phyloP scores from a whole-genome alignment of 129 eudicot genomes.

The Mikania micrantha region DNA sequence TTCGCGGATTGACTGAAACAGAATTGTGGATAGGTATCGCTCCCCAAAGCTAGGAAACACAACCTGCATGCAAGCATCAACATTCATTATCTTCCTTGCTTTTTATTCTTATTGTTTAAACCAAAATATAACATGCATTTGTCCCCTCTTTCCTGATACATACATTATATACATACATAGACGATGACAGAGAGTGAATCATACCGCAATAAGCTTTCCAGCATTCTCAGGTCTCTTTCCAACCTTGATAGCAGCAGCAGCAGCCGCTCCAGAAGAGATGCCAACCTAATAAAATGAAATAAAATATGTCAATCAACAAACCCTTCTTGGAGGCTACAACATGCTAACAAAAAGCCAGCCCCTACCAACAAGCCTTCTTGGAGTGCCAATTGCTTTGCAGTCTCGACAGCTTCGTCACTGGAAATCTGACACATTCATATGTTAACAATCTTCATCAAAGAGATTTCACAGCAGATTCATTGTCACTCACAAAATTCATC shows the following conservation, averaged over 20 bases:
- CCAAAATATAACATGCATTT: too few species aligned
- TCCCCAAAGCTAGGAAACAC: conserved; percentile 84
- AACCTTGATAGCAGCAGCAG: conserved; percentile 86
- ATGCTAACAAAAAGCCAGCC: background rate
- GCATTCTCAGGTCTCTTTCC: conserved; percentile 96
- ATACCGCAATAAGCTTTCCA: conserved; percentile 95
- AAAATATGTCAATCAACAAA: background rate
- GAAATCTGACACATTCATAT: too few species aligned
- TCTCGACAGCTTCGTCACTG: conserved; percentile 94
- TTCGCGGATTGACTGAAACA: conserved; percentile 69
- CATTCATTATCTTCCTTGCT: background rate
- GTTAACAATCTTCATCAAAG: too few species aligned
- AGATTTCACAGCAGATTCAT: too few species aligned
- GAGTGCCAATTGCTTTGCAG: conserved; percentile 87
- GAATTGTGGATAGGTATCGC: conserved; percentile 60
- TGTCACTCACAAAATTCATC: too few species aligned
- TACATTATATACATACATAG: too few species aligned
- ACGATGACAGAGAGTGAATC: conserved; percentile 5
- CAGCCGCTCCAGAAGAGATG: conserved; percentile 98
- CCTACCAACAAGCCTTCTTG: conserved; percentile 95
- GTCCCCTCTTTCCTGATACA: too few species aligned
- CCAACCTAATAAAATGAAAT: conserved; percentile 56
- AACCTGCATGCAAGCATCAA: conserved; percentile 49
- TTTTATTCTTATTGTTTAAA: too few species aligned
- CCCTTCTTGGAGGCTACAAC: background rate